Conservation (phyloP, 2,329 filamentous ascomycete genomes). For the Lasiodiplodia theobromae region DNA sequence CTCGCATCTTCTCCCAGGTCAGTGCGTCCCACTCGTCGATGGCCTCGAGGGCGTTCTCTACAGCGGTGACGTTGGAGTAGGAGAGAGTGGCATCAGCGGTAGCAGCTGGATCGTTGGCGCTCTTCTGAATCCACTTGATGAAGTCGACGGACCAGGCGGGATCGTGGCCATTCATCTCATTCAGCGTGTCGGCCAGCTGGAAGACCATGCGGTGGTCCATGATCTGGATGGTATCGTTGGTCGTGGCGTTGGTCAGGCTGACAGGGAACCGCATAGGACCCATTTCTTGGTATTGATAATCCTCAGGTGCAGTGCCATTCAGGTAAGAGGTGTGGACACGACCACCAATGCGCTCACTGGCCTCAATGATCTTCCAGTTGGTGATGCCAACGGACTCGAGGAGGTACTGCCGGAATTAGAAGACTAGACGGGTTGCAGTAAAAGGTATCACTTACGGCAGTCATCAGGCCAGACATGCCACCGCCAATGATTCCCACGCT, state of each 20-base stretch:
- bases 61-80: slow-evolving; percentile 45
- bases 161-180: slow-evolving; percentile 64
- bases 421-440: neutral
- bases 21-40: slow-evolving; percentile 48
- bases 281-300: slow-evolving; percentile 74
- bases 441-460: slow-evolving; percentile 47
- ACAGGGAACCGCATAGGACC: slow-evolving; percentile 71
- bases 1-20: slow-evolving; percentile 39
- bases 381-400: slow-evolving; percentile 63
- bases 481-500: slow-evolving; percentile 69
- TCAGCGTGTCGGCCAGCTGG: slow-evolving; percentile 67
- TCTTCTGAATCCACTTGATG: slow-evolving; percentile 67
- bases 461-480: slow-evolving; percentile 71
- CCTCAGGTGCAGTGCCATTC: slow-evolving; percentile 61
- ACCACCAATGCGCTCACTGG: slow-evolving; percentile 66
- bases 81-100: slow-evolving; percentile 42
- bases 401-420: slow-evolving; percentile 38
- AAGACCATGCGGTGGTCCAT: slow-evolving; percentile 71
- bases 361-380: slow-evolving; percentile 69
- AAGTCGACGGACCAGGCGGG: slow-evolving; percentile 62
- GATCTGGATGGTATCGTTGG: slow-evolving; percentile 66
- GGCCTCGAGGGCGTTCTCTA: slow-evolving; percentile 48
- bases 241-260: slow-evolving; percentile 54
- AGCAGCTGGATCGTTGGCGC: slow-evolving; percentile 60
- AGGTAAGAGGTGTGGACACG: slow-evolving; percentile 70